Percentiles rank a stretch among this genome's conserved stretches.
These are phyloP conservation scores for Cicer pinnatifidum DNA, from an alignment of 306 rosid species.

Conservation along the genomic window DNA sequence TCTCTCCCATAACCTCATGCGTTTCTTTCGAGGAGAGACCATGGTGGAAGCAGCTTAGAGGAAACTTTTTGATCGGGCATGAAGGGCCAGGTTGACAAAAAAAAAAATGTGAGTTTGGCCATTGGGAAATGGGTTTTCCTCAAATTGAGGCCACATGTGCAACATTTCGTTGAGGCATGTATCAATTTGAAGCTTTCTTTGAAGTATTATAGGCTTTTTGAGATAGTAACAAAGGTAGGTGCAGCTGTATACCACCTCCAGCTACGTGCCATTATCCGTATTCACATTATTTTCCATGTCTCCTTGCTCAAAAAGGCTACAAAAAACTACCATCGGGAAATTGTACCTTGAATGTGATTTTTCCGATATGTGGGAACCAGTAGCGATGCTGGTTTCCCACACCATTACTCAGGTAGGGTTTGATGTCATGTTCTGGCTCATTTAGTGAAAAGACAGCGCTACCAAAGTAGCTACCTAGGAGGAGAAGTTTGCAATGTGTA, in stretches of 20 bases:
- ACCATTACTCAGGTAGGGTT: not conserved
- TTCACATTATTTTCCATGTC: not conserved
- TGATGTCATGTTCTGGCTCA: not conserved
- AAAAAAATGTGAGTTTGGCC: not conserved
- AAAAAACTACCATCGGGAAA: not conserved
- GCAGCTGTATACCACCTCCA: not conserved
- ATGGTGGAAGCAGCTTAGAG: not conserved
- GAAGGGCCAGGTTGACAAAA: not conserved
- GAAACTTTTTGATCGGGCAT: not conserved
- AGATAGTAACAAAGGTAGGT: not conserved
- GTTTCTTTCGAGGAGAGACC: not conserved
- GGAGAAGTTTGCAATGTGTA: not conserved
- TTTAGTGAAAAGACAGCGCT: not conserved
- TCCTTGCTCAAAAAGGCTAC: not conserved
- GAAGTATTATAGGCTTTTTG: not conserved
- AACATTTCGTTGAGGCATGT: not conserved
- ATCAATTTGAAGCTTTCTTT: not conserved
- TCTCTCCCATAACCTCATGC: not conserved
- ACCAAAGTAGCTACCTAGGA: not conserved
- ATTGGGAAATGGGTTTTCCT: not conserved
- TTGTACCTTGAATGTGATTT: not conserved
- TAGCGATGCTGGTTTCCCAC: not conserved
- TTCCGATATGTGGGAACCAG: not conserved
- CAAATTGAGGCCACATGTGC: not conserved
- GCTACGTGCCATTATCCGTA: not conserved